Evolutionary conservation across 169 alveolate genomes (phyloP), one percentile per base, ranked within the genome.

Genomic region (Plasmodium chabaudi): DNA sequence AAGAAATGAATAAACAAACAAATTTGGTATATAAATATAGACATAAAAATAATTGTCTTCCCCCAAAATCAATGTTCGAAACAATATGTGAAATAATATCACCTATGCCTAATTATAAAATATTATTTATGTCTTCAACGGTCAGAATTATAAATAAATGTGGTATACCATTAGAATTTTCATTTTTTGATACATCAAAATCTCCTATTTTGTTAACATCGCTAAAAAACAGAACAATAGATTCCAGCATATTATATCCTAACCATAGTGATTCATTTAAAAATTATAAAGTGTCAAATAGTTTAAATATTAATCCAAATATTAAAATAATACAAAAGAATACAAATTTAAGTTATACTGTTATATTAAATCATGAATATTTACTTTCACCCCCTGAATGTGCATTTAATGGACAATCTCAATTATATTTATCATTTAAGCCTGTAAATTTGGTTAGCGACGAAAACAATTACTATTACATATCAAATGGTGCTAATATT

Each of bases 91-190:
- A 94, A 79, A 95, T 95, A 27, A 71, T 92, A 79, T 91, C 95
- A 7, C 97, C 97, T 13, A 94, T 94, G 70, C 96, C 97, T 12
- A 93, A 96, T 56, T 94, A 93, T 88, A 95, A 95, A 92, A 88
- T 95, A 86, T 87, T 95, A 74, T 74, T 95, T 88, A 84, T 95
- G 88, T 88, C 97, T 2, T 92, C 97, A 44, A 94, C 97, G 0
- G 96, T 95, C 79, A 67, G 94, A 55, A 72, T 95, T 69, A 87
- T 87, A 88, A 95, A 95, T 87, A 74, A 93, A 75, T 88, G 96
- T 67, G 97, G 97, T 47, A 88, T 95, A 89, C 97, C 97, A 5
- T 71, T 95, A 79, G 92, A 93, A 67, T 60, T 95, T 46, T 87
- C 94, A 21, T 95, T 95, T 77, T 93, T 93, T 12, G 97, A 95